These are phyloP conservation scores for Akebia trifoliata DNA, from an alignment of 164 flowering plant genomes.

Conservation along the genomic window DNA sequence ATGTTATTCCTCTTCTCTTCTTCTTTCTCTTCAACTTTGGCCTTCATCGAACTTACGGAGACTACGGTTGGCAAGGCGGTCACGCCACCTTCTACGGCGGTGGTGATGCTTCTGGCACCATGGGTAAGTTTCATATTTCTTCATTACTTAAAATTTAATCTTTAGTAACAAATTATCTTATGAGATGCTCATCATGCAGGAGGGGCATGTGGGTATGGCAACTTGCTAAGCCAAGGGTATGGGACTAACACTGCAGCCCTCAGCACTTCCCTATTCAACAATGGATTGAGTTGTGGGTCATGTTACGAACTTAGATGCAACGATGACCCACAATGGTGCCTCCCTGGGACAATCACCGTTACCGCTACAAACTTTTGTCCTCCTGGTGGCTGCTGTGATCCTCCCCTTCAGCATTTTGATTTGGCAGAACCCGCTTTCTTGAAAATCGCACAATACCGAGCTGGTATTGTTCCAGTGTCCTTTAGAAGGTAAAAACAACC, in stretches of 20 bases:
- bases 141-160: no score
- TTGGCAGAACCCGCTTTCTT: constrained; percentile 45
- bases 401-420: constrained; percentile 45
- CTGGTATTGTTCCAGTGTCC: constrained; percentile 42
- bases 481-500: constrained; percentile 31
- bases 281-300: constrained; percentile 37
- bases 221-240: constrained; percentile 40
- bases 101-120: constrained; percentile 42
- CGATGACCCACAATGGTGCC: constrained; percentile 40
- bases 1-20: neutral
- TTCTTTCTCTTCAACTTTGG: constrained; percentile 3
- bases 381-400: constrained; percentile 53
- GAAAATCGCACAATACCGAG: constrained; percentile 36
- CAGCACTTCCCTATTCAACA: constrained; percentile 39
- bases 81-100: constrained; percentile 49
- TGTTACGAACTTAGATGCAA: constrained; percentile 38
- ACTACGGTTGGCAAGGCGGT: constrained; percentile 27
- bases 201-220: constrained; percentile 48
- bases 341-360: constrained; percentile 24
- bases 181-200: constrained; percentile 17
- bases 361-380: constrained; percentile 54
- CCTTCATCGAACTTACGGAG: constrained; percentile 1
- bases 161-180: neutral
- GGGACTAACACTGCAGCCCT: constrained; percentile 50
- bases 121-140: constrained; percentile 22